Percentiles rank a stretch among this genome's conserved stretches.
Evolutionary conservation across 768 basidiomycete genomes (phyloP).

Genomic region (Phylloporus arenicola): DNA sequence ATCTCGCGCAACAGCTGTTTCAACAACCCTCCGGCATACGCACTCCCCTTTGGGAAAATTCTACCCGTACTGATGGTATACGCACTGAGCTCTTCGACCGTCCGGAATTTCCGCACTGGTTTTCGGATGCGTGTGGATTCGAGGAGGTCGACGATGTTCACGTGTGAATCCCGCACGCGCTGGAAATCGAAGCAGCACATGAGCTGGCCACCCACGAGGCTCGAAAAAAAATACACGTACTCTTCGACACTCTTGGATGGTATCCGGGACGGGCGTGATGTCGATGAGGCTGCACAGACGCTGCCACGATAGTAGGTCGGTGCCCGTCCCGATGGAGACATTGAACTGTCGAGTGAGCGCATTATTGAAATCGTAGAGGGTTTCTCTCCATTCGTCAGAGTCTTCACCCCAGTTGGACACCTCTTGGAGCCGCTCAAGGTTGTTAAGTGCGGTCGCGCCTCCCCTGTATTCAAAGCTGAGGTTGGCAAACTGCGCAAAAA

Average conservation of each 20-base stretch:
- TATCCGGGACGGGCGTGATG: conserved; percentile 18
- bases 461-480: conserved; percentile 13
- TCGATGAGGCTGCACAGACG: conserved; percentile 19
- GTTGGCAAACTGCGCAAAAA: conserved; percentile 19
- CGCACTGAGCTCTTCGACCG: conserved; percentile 17
- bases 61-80: conserved; percentile 22
- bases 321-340: conserved; percentile 15
- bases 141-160: conserved; percentile 34
- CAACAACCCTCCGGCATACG: conserved; percentile 28
- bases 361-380: conserved; percentile 8
- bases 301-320: conserved; percentile 20
- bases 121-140: conserved; percentile 10
- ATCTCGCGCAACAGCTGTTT: conserved; percentile 29
- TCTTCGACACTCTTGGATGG: conserved; percentile 10
- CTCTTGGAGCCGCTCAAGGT: conserved; percentile 16
- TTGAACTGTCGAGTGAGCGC: conserved; percentile 26
- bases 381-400: neutral
- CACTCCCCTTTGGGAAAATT: conserved; percentile 27
- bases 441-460: conserved; percentile 13
- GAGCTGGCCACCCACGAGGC: neutral
- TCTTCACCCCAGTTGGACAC: neutral
- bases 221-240: conserved; percentile 5
- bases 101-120: conserved; percentile 21
- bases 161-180: conserved; percentile 24
- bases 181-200: neutral